A percentile compares a stretch with the other conserved stretches of the same genome.
Evolutionary conservation across 2,329 filamentous ascomycete genomes (phyloP).

Genomic region (Aspergillus quadrilineatus): DNA sequence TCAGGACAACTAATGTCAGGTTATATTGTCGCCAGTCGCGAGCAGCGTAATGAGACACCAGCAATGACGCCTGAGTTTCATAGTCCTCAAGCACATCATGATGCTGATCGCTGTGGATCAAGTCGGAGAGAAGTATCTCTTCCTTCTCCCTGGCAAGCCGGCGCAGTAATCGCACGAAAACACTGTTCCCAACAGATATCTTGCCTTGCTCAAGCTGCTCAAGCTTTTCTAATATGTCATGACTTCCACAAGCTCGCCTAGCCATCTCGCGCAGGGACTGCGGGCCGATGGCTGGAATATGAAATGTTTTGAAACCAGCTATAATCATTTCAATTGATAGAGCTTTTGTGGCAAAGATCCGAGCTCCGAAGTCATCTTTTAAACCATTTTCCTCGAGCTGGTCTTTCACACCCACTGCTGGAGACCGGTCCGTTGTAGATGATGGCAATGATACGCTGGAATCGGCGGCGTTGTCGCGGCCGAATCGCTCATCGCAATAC

Average conservation of each 20-base stretch:
- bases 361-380: conserved; percentile 71
- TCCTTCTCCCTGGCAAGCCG: conserved; percentile 62
- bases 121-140: conserved; percentile 51
- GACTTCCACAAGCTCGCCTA: conserved; percentile 58
- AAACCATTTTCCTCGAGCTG: conserved; percentile 47
- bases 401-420: conserved; percentile 1
- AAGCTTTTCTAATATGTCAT: conserved; percentile 60
- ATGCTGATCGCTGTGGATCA: conserved; percentile 63
- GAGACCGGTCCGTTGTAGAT: background rate
- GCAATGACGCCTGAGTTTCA: conserved; percentile 54
- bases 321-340: conserved; percentile 72
- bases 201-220: conserved; percentile 60
- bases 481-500: conserved; percentile 24
- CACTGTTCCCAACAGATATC: conserved; percentile 62
- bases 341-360: conserved; percentile 75
- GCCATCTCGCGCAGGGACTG: conserved; percentile 76
- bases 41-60: conserved; percentile 53
- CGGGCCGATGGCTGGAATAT: conserved; percentile 70
- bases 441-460: background rate
- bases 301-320: conserved; percentile 67
- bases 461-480: conserved; percentile 13
- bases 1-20: conserved; percentile 56
- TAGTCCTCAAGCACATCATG: conserved; percentile 62
- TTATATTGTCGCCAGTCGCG: conserved; percentile 55
- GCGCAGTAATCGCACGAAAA: conserved; percentile 65